Evolutionary conservation across 108 stramenopile species (phyloP), one percentile per base, ranked within the genome.

Genomic region (Cyclotella atomus): DNA sequence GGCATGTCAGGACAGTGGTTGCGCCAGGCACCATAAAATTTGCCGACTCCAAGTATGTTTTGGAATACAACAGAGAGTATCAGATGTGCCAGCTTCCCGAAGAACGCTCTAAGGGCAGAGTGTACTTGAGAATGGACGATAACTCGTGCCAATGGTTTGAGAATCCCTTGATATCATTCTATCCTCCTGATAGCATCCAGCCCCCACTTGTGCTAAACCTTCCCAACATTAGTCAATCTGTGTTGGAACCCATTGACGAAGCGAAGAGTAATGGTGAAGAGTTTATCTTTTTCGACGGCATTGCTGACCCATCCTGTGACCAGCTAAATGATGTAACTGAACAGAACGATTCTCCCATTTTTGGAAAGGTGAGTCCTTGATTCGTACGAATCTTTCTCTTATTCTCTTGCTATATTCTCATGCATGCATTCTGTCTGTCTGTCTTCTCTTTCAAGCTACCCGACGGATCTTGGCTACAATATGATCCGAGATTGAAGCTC

Each of bases 61-160:
- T 82, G 36, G 60, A 77, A 21, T 82, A 65, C 50, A 82, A 78
- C 56, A 82, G 36, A 43, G 81, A 73, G 36, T 82, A 82, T 68
- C 21, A 55, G 30, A 82, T 82, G 71, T 82, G 81, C 30, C 9
- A 7, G 14, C 46, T 45, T 45, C 56, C 62, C 10, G 61, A 80
- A 35, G 72, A 73, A 43, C 16, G 41, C 32, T 38, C 20, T 32
- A 6, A 38, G 27, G 80, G 75, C n/a, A 34, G 36, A 32, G 70
- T 81, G 20, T 64, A 44, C 15, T 34, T 81, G 0, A 59, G 53
- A 29, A 59, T 82, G 52, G 12, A 35, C 0, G 81, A 82, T 60
- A 46, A 62, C 21, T 46, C 71, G 3, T 82, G 81, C 46, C 63
- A 77, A 52, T 44, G 33, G 25, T 34, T 82, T 33, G 20, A 43